Evolutionary conservation across 139 green algal genomes (phyloP).

Genomic region (Nannochloris sp.): DNA sequence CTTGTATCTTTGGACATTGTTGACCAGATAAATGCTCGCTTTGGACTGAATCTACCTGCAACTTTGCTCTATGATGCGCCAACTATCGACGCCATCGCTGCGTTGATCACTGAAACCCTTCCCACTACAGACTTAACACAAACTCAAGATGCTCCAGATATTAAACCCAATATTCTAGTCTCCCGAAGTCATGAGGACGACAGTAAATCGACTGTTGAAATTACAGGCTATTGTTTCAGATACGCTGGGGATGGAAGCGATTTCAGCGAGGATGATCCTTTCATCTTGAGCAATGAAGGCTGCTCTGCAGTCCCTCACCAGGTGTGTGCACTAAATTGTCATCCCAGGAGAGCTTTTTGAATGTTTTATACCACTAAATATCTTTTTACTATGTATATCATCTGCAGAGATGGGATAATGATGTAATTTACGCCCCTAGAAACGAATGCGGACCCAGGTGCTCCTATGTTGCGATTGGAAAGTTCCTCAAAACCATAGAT

Average conservation of each 20-base stretch:
- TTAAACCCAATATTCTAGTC: neutral
- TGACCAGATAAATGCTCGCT: slow-evolving; percentile 3
- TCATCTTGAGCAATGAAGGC: too few species aligned
- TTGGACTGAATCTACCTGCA: slow-evolving; percentile 20
- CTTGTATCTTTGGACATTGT: slow-evolving; percentile 24
- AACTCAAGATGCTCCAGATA: neutral
- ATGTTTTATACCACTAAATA: too few species aligned
- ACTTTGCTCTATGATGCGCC: slow-evolving; percentile 47
- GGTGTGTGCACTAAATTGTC: too few species aligned
- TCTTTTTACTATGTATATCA: too few species aligned
- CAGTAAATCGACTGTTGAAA: neutral
- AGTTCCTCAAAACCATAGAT: slow-evolving; percentile 49
- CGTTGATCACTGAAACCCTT: neutral
- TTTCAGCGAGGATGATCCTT: too few species aligned
- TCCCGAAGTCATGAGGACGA: neutral
- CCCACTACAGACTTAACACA: neutral
- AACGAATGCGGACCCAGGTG: too few species aligned
- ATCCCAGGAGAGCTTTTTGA: too few species aligned
- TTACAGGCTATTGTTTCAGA: neutral
- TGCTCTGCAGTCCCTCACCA: too few species aligned
- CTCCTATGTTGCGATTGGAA: slow-evolving; percentile 15
- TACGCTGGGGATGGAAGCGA: slow-evolving; percentile 18
- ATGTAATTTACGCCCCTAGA: too few species aligned
- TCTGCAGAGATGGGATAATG: too few species aligned
- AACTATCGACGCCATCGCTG: slow-evolving; percentile 25